Percentiles rank a stretch among this genome's conserved stretches.
Conservation (phyloP, 768 basidiomycete species). For the Russula compacta region DNA sequence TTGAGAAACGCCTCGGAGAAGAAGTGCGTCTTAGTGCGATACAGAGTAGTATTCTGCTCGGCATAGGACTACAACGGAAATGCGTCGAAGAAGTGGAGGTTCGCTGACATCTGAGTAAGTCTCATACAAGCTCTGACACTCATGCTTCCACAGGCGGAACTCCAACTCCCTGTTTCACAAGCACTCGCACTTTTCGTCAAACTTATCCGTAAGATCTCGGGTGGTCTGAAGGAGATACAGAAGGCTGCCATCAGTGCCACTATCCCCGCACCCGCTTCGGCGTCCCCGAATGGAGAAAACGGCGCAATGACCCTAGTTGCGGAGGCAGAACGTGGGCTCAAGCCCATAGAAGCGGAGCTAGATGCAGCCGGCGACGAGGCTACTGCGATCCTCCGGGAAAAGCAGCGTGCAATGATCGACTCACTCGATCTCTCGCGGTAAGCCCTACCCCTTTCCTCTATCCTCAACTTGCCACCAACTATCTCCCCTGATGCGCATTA, state of each 20-base stretch:
- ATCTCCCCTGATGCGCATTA: neutral
- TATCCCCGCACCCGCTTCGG: slow-evolving; percentile 33
- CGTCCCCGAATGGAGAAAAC: slow-evolving; percentile 1
- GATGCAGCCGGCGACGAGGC: slow-evolving; percentile 63
- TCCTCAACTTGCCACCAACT: neutral
- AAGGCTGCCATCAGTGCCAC: slow-evolving; percentile 65
- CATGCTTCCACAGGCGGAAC: slow-evolving; percentile 45
- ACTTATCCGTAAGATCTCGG: slow-evolving; percentile 75
- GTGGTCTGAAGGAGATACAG: slow-evolving; percentile 65
- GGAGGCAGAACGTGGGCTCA: slow-evolving; percentile 25
- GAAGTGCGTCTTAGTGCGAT: slow-evolving; percentile 72
- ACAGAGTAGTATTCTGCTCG: slow-evolving; percentile 85
- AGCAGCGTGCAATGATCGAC: slow-evolving; percentile 82
- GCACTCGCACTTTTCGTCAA: slow-evolving; percentile 87
- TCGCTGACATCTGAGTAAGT: slow-evolving; percentile 18
- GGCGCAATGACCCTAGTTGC: neutral
- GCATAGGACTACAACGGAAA: slow-evolving; percentile 85
- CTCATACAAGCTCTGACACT: neutral
- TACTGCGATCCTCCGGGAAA: slow-evolving; percentile 43
- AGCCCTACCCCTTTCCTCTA: slow-evolving; percentile 29
- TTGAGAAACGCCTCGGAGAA: slow-evolving; percentile 59
- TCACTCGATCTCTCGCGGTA: slow-evolving; percentile 82
- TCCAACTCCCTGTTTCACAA: slow-evolving; percentile 80
- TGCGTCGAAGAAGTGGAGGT: slow-evolving; percentile 85
- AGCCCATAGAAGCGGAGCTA: slow-evolving; percentile 27